Conservation (phyloP, 306 rosid genomes). For the Aeschynomene evenia region DNA sequence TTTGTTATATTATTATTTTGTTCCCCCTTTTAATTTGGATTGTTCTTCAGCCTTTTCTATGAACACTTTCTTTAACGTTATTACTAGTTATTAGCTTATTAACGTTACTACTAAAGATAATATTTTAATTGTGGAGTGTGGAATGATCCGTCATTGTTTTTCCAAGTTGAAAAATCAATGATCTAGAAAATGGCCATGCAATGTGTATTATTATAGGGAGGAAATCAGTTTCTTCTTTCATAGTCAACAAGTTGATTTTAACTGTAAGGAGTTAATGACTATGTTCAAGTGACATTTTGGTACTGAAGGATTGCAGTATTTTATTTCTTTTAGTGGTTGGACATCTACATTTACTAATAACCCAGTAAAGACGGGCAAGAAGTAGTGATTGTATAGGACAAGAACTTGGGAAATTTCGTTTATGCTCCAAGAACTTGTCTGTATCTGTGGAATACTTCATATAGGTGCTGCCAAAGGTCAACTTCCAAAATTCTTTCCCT, state of each 20-base stretch:
- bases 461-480: slow-evolving; percentile 1
- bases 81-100: background rate
- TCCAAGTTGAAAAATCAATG: background rate
- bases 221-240: background rate
- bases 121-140: background rate
- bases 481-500: slow-evolving; percentile 10
- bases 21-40: background rate
- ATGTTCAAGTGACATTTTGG: background rate
- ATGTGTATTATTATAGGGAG: background rate
- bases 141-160: background rate
- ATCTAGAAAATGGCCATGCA: background rate
- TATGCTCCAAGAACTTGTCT: background rate
- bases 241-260: background rate
- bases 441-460: background rate
- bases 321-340: slow-evolving; percentile 1
- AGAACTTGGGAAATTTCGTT: background rate
- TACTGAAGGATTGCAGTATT: background rate
- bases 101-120: background rate
- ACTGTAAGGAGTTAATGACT: background rate
- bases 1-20: slow-evolving; percentile 9
- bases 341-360: slow-evolving; percentile 16
- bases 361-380: slow-evolving; percentile 11
- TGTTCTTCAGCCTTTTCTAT: background rate
- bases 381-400: background rate
- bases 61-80: background rate